phyloP scores from a whole-genome alignment of 768 basidiomycete genomes.

The Lactifluus hygrophoroides region DNA sequence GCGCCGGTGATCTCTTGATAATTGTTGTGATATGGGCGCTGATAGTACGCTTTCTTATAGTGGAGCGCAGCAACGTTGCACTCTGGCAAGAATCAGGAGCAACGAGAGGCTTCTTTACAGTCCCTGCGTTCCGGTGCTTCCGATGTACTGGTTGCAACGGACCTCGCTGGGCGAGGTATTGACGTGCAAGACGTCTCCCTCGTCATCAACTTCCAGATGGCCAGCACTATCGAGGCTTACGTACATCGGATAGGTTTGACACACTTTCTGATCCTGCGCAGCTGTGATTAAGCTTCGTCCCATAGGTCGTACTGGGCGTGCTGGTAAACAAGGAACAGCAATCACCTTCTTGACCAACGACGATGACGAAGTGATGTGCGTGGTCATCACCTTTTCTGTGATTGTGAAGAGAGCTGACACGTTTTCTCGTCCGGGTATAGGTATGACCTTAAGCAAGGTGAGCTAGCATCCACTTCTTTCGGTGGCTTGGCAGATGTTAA shows the following conservation, averaged over 20 bases:
- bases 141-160: constrained; percentile 91
- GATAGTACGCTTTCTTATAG: constrained; percentile 30
- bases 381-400: constrained; percentile 6
- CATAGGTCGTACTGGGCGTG: constrained; percentile 91
- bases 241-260: constrained; percentile 88
- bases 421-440: constrained; percentile 33
- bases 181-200: constrained; percentile 95
- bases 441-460: constrained; percentile 94
- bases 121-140: constrained; percentile 78
- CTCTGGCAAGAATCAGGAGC: constrained; percentile 96
- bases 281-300: constrained; percentile 6
- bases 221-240: constrained; percentile 91
- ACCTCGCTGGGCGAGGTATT: constrained; percentile 96
- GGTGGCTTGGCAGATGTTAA: background rate
- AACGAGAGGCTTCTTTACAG: constrained; percentile 88
- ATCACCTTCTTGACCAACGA: constrained; percentile 96
- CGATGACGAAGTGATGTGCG: constrained; percentile 89
- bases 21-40: background rate
- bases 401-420: constrained; percentile 3
- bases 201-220: constrained; percentile 98
- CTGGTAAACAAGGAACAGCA: constrained; percentile 86
- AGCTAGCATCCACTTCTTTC: constrained; percentile 19
- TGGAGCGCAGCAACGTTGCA: constrained; percentile 90
- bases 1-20: constrained; percentile 27
- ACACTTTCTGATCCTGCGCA: background rate